Percentiles rank a stretch among this genome's conserved stretches.
Evolutionary conservation across 306 rosid genomes (phyloP).

Genomic region (Begonia peltatifolia): DNA sequence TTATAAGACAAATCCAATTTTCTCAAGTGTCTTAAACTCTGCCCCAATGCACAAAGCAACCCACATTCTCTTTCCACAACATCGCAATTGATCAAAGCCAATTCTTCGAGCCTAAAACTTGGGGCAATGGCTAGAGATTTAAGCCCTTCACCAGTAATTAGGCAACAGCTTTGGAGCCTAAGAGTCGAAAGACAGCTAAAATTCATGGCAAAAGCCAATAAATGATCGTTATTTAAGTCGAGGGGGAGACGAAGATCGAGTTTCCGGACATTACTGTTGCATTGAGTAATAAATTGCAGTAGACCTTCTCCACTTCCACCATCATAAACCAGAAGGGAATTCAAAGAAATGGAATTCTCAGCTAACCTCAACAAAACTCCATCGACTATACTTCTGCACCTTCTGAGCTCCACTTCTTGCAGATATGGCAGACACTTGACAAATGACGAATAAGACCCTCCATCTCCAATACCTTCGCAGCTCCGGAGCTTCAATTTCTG

Average conservation of each 20-base stretch:
- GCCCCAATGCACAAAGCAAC: slow-evolving; percentile 65
- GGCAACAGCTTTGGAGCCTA: slow-evolving; percentile 72
- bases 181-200: slow-evolving; percentile 30
- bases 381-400: slow-evolving; percentile 65
- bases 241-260: slow-evolving; percentile 72
- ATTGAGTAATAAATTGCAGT: slow-evolving; percentile 30
- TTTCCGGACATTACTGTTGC: slow-evolving; percentile 24
- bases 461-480: slow-evolving; percentile 66
- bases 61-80: slow-evolving; percentile 78
- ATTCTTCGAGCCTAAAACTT: slow-evolving; percentile 43
- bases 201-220: slow-evolving; percentile 30
- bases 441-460: slow-evolving; percentile 50
- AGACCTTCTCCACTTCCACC: slow-evolving; percentile 74
- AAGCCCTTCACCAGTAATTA: slow-evolving; percentile 68
- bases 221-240: slow-evolving; percentile 67
- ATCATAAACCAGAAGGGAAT: slow-evolving; percentile 59
- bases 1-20: slow-evolving; percentile 68
- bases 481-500: slow-evolving; percentile 34
- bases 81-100: slow-evolving; percentile 70
- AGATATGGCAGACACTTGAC: slow-evolving; percentile 37
- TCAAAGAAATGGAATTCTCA: slow-evolving; percentile 33
- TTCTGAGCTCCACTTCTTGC: slow-evolving; percentile 51
- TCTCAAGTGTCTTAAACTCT: slow-evolving; percentile 46
- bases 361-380: slow-evolving; percentile 39
- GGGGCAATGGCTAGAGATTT: slow-evolving; percentile 33